phyloP scores from a whole-genome alignment of 257 asterid genomes.

The Primulina tabacum region DNA sequence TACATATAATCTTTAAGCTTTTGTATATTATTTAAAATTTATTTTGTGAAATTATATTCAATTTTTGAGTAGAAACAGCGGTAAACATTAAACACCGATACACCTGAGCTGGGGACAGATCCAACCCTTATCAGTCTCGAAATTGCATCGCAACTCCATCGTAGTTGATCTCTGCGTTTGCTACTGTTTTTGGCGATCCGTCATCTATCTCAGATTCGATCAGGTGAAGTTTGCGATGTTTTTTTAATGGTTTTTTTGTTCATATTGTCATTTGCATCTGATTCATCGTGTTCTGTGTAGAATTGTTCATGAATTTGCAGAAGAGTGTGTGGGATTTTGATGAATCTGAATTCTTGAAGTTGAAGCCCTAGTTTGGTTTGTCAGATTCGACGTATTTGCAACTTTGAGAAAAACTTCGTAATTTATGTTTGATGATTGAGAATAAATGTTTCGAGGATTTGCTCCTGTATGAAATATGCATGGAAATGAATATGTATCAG shows the following conservation, averaged over 20 bases:
- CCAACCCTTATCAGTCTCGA: background rate
- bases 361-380: background rate
- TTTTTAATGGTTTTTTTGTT: background rate
- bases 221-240: conserved; percentile 35
- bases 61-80: no score
- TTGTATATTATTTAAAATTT: no score
- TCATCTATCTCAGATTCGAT: conserved; percentile 25
- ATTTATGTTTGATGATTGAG: background rate
- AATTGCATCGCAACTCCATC: no score
- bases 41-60: no score
- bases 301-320: background rate
- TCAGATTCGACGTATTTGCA: background rate
- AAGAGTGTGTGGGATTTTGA: conserved; percentile 5
- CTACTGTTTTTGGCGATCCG: conserved; percentile 32
- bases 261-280: conserved; percentile 12
- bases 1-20: no score
- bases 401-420: background rate
- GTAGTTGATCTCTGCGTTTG: background rate
- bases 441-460: background rate
- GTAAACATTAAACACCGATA: background rate
- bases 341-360: background rate
- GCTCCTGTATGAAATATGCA: background rate
- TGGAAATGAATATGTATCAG: background rate
- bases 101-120: no score
- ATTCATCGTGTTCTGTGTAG: conserved; percentile 13